These are phyloP conservation scores for Lentinula boryana DNA, from an alignment of 768 basidiomycete genomes.

Conservation along the genomic window DNA sequence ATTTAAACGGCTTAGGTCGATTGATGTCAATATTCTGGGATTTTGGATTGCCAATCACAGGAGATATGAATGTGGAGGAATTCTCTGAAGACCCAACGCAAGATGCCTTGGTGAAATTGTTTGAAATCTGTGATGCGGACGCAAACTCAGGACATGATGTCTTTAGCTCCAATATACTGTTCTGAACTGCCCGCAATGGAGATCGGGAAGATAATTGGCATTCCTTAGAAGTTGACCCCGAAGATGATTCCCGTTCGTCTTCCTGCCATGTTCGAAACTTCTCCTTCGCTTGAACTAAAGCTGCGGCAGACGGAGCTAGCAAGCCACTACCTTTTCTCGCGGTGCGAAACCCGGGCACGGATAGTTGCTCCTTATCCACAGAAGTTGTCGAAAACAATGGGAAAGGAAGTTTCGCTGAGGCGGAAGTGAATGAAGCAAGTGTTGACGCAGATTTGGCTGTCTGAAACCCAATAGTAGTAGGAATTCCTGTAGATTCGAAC, in stretches of 20 bases:
- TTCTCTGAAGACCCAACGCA: neutral
- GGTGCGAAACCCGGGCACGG: constrained; percentile 20
- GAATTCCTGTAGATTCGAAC: constrained; percentile 35
- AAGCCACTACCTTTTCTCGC: constrained; percentile 28
- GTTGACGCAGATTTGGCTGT: constrained; percentile 19
- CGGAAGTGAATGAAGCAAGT: neutral
- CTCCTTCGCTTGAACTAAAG: constrained; percentile 49
- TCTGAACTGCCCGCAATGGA: neutral
- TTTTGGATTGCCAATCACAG: constrained; percentile 5
- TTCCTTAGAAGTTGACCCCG: neutral
- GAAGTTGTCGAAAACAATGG: neutral
- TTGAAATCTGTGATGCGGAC: neutral
- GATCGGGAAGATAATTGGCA: neutral
- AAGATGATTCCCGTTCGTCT: constrained; percentile 16
- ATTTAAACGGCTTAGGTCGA: constrained; percentile 18
- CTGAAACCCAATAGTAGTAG: constrained; percentile 26
- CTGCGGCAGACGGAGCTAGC: constrained; percentile 45
- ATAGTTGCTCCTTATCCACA: neutral
- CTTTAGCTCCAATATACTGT: neutral
- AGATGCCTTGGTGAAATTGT: neutral
- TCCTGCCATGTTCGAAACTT: constrained; percentile 44
- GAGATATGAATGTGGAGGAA: neutral
- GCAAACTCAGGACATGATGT: constrained; percentile 2
- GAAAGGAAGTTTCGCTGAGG: neutral
- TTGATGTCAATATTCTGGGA: constrained; percentile 3